Conservation (phyloP, 352 stramenopile genomes). For the Phytophthora sansomeana region DNA sequence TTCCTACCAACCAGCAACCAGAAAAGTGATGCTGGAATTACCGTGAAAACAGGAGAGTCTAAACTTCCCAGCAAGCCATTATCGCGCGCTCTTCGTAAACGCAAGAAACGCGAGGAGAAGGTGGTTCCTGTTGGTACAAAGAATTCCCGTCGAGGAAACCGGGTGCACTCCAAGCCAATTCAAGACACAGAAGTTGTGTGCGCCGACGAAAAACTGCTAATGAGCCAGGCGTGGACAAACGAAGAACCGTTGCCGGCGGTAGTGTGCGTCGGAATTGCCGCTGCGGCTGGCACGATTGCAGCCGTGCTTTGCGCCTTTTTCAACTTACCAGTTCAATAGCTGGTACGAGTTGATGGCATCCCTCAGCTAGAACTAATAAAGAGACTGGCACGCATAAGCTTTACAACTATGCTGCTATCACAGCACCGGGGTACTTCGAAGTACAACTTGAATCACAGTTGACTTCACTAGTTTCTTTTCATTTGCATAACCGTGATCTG, state of each 20-base stretch:
- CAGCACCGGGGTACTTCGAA: no score
- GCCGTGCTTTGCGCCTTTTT: conserved; percentile 72
- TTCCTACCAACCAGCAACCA: neutral
- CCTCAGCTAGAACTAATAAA: neutral
- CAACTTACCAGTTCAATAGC: conserved; percentile 41
- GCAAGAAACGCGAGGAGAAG: conserved; percentile 57
- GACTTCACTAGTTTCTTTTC: no score
- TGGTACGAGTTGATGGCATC: neutral
- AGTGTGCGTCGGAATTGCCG: conserved; percentile 62
- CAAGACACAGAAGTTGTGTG: neutral
- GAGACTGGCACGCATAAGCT: no score
- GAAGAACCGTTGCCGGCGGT: conserved; percentile 49
- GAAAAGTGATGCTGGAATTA: neutral
- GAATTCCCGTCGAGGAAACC: conserved; percentile 13
- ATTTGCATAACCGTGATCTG: no score
- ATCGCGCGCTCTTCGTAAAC: conserved; percentile 31
- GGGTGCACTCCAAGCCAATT: neutral
- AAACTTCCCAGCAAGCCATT: neutral
- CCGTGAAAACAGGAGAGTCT: neutral
- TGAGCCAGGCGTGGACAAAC: conserved; percentile 25
- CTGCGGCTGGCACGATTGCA: conserved; percentile 61
- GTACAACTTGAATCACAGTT: no score
- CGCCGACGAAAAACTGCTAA: neutral
- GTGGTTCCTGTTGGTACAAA: conserved; percentile 12
- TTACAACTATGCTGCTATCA: no score